Evolutionary conservation across 805 yeast species (phyloP), one percentile per base, ranked within the genome.

Genomic region (Metschnikowia reukaufii): DNA sequence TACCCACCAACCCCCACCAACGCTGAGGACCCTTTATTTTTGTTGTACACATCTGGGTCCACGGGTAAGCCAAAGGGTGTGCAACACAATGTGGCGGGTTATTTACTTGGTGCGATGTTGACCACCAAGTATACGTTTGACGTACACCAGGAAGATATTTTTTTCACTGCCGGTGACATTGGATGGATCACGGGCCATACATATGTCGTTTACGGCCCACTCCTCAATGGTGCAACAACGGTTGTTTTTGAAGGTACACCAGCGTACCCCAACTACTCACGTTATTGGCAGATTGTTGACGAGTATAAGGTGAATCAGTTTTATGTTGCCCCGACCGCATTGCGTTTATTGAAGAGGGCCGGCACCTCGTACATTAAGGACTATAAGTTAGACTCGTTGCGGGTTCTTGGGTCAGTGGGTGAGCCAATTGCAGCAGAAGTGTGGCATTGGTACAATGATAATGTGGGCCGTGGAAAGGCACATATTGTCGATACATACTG

Each of bases 171-270:
- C 33, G 98, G 98, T 64, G 98, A 94, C 66, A 89, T 94, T 47
- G 98, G 99, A 65, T 94, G 99, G 98, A 94, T 94, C 66, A 94
- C 99, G 15, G 98, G 98, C 58, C 99, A 94, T 70, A 87, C 97
- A 8, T 94, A 92, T 65, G 96, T 89, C 36, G 80, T 92, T 39
- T 94, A 94, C 63, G 98, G 98, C 50, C 99, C 99, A 35, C 79
- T 94, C 57, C 72, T 83, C 39, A 68, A 60, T 49, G 99, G 98
- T 69, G 88, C 91, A 44, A 84, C 98, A 39, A 83, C 97, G 8
- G 86, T 94, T 44, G 88, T 92, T 47, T 94, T 94, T 65, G 98
- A 94, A 76, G 94, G 96, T 50, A 94, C 99, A 16, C 98, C 99
- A 32, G 97, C 96, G 31, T 89, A 90, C 71, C 99, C 98, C 57